Base-by-base conservation (phyloP, 805 yeast species). In the Pichia exigua region DNA sequence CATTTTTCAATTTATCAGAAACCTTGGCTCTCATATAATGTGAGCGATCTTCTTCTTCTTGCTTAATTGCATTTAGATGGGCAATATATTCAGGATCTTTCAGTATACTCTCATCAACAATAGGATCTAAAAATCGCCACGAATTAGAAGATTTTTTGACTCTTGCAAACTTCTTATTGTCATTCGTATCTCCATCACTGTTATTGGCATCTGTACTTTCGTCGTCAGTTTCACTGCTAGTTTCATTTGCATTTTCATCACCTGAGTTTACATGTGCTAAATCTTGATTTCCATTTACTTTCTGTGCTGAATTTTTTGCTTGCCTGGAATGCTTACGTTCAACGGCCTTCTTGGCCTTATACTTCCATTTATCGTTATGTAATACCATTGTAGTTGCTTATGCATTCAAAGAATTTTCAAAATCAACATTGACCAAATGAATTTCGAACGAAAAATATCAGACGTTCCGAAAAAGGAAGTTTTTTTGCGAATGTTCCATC, bases 311-410 rank as follows among this genome's bases (percentile, higher is more conserved):
- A 38, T 55, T 58, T 18, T 53, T 51, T 38, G 48, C 41, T 8
- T 61, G 52, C 1, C 74, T 75, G 5, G 27, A 26, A 57, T 76
- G 81, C 57, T 77, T 77, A 43, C 67, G 61, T 61, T 69, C 57
- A 53, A 74, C 74, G 18, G 67, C 62, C 39, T 61, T 59, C 48
- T 71, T 75, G 17, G 79, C 78, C 52, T 69, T 72, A 46, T 69
- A 64, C 51, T 77, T 77, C 81, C 82, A 77, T 61, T 77, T 77
- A 48, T 69, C 73, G 59, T 77, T 77, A 54, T 77, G 81, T 15
- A 77, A 64, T 12, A 77, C 82, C 82, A 77, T 77, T 4, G 15
- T 46, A 40, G 4, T 12, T 10, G 24, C 3, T 28, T 28, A 6
- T 2, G 3, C 2, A 20, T 18, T 13, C 3, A 15, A 30, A 4